A percentile compares a stretch with the other conserved stretches of the same genome.
Evolutionary conservation across 2,329 filamentous ascomycete genomes (phyloP).

Genomic region (Ophiostoma himal-ulmi): DNA sequence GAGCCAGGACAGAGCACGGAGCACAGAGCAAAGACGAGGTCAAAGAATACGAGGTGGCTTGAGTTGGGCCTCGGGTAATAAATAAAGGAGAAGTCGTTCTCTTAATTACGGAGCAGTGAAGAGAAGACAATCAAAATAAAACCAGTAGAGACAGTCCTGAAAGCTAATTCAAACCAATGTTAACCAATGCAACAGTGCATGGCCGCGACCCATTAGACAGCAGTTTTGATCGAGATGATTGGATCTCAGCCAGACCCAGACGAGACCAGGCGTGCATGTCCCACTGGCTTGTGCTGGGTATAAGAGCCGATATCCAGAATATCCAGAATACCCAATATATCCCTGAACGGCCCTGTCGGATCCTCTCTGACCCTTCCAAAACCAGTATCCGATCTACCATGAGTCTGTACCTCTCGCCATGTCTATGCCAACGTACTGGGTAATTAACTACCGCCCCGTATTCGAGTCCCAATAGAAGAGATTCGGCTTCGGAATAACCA

Average conservation of each 20-base stretch:
- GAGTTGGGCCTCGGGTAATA: not conserved
- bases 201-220: not conserved
- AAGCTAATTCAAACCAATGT: not conserved
- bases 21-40: not conserved
- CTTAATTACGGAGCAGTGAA: not conserved
- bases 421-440: not conserved
- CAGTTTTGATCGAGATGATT: not conserved
- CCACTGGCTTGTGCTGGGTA: not conserved
- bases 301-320: not conserved
- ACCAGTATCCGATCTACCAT: not conserved
- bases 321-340: no score
- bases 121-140: not conserved
- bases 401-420: not conserved
- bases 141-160: not conserved
- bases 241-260: not conserved
- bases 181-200: not conserved
- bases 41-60: not conserved
- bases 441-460: not conserved
- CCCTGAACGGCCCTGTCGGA: not conserved
- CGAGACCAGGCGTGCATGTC: not conserved
- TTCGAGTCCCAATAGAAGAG: not conserved
- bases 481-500: no score
- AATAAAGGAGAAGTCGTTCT: not conserved
- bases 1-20: not conserved
- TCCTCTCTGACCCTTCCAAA: not conserved